A percentile compares a stretch with the other conserved stretches of the same genome.
phyloP scores from a whole-genome alignment of 331 rosid species.

The Spiraea crenata region DNA sequence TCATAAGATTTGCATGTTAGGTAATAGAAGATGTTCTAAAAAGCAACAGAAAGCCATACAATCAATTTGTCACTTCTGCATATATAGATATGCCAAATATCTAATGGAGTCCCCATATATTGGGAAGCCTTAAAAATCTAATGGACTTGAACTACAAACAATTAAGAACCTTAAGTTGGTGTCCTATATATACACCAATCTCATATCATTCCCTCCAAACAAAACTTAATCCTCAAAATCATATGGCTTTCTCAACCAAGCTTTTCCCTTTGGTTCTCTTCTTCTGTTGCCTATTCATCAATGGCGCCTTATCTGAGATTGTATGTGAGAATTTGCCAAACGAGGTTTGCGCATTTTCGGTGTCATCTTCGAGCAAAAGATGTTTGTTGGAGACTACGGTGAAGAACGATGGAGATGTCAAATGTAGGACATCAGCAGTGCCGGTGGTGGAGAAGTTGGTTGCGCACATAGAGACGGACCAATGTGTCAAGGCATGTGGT shows the following conservation, averaged over 20 bases:
- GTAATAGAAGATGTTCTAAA: too few species aligned
- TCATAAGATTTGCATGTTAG: too few species aligned
- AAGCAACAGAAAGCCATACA: too few species aligned
- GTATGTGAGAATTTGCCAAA: conserved; percentile 63
- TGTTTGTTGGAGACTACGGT: conserved; percentile 59
- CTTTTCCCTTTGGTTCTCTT: conserved; percentile 34
- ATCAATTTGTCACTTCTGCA: too few species aligned
- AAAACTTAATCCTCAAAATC: neutral
- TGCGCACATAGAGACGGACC: conserved; percentile 55
- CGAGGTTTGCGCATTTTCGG: conserved; percentile 59
- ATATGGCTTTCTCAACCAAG: conserved; percentile 43
- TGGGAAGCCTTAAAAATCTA: neutral
- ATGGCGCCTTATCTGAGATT: conserved; percentile 57
- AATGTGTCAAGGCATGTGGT: conserved; percentile 64
- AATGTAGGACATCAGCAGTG: conserved; percentile 69
- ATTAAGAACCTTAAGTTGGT: conserved; percentile 1
- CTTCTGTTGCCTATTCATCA: conserved; percentile 46
- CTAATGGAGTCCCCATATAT: conserved; percentile 4
- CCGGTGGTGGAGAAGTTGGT: conserved; percentile 60
- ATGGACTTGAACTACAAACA: neutral
- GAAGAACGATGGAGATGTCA: conserved; percentile 32
- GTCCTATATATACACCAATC: conserved; percentile 21
- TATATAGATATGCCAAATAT: too few species aligned
- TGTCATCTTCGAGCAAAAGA: conserved; percentile 75
- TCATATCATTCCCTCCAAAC: neutral